A percentile compares a stretch with the other conserved stretches of the same genome.
Evolutionary conservation across 371 early-diverging fungal species (phyloP).

Genomic region (Mortierella sp.): DNA sequence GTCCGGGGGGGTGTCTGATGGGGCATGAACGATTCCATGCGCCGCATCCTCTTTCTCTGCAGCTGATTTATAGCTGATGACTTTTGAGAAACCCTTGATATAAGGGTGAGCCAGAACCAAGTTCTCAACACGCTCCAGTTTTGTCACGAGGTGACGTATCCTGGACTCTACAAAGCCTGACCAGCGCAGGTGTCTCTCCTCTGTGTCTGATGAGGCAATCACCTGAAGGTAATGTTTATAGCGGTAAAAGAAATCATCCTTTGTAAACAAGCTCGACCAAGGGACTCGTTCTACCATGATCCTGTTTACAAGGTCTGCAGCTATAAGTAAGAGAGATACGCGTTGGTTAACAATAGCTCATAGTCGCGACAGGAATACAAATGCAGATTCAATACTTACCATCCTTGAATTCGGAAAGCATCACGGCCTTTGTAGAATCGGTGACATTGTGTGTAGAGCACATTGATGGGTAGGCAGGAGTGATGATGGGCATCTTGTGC

Average conservation of each 20-base stretch:
- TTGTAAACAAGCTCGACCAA: constrained; percentile 87
- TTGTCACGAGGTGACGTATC: constrained; percentile 90
- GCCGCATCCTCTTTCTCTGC: constrained; percentile 75
- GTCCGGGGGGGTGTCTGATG: constrained; percentile 49
- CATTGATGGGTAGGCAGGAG: constrained; percentile 99
- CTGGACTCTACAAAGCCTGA: constrained; percentile 96
- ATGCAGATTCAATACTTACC: constrained; percentile 42
- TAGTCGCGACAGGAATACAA: background rate
- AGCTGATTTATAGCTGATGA: constrained; percentile 69
- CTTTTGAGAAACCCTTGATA: constrained; percentile 87
- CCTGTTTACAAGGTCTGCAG: constrained; percentile 76
- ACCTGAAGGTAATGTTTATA: constrained; percentile 96
- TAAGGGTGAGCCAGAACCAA: constrained; percentile 92
- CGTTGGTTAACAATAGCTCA: background rate
- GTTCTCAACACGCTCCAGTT: constrained; percentile 88
- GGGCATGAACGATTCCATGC: constrained; percentile 67
- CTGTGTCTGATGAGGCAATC: constrained; percentile 79
- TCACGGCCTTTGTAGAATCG: constrained; percentile 88
- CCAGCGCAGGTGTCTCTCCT: constrained; percentile 85
- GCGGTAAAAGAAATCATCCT: constrained; percentile 90
- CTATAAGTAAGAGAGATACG: constrained; percentile 34
- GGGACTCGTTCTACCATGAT: constrained; percentile 75
- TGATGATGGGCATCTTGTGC: constrained; percentile 99
- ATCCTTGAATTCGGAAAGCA: constrained; percentile 89
- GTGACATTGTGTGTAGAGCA: constrained; percentile 99